Evolutionary conservation across 2,329 filamentous ascomycete species (phyloP).

Genomic region (Didymella exigua): DNA sequence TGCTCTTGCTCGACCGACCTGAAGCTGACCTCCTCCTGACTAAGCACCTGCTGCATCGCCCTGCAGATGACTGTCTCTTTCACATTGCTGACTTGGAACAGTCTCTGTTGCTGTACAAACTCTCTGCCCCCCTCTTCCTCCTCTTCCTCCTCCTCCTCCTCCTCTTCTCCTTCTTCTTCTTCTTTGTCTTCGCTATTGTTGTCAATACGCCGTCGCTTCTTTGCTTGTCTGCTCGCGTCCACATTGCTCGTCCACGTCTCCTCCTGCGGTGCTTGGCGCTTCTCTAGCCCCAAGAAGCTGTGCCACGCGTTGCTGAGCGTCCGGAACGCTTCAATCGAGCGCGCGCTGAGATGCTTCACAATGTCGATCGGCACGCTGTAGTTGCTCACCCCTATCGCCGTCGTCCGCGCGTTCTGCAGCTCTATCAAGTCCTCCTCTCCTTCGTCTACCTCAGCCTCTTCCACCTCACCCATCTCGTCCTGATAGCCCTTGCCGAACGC

Average conservation of each 20-base stretch:
- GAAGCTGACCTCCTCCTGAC: slow-evolving; percentile 12
- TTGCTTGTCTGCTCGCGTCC: not conserved
- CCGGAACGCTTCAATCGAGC: slow-evolving; percentile 23
- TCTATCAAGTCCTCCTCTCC: no score
- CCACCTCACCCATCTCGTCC: no score
- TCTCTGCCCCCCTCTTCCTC: no score
- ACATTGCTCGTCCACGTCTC: not conserved
- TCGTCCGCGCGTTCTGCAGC: no score
- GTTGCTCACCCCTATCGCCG: slow-evolving; percentile 10
- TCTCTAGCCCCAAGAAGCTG: not conserved
- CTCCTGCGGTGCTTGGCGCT: not conserved
- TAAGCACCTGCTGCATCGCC: slow-evolving; percentile 5
- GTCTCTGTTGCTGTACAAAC: no score
- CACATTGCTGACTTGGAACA: no score
- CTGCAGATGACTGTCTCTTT: not conserved
- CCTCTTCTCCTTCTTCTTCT: not conserved
- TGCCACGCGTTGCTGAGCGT: not conserved
- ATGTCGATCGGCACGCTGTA: slow-evolving; percentile 26
- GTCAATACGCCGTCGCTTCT: not conserved
- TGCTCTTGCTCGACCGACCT: slow-evolving; percentile 16
- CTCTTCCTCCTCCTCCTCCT: no score
- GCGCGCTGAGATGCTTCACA: slow-evolving; percentile 27
- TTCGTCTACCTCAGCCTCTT: no score
- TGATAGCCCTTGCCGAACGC: no score
- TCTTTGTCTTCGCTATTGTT: not conserved